Conservation (phyloP, 2,329 filamentous ascomycete species). For the Fusarium setosum region DNA sequence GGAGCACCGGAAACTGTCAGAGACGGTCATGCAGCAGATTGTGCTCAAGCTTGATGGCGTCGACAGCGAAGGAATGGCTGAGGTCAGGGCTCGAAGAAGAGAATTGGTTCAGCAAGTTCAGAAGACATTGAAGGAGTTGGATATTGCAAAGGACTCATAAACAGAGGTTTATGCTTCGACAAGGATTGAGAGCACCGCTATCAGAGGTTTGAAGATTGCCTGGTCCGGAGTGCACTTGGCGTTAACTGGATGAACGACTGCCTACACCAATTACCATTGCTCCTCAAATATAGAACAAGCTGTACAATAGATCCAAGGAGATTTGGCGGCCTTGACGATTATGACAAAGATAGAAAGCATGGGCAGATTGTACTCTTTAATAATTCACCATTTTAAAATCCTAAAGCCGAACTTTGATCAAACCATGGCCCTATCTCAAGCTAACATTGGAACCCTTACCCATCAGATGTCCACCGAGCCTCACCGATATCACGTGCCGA, state of each 20-base stretch:
- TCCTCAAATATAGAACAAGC: conserved; percentile 41
- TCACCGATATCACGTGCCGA: conserved; percentile 25
- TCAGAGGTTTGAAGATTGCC: conserved; percentile 24
- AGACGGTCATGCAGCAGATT: conserved; percentile 81
- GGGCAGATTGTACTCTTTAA: conserved; percentile 26
- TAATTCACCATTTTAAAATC: conserved; percentile 7
- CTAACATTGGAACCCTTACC: conserved; percentile 3
- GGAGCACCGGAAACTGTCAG: conserved; percentile 79
- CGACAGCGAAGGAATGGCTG: conserved; percentile 76
- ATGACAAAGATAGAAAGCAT: conserved; percentile 41
- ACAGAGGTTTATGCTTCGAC: conserved; percentile 6
- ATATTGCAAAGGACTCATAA: conserved; percentile 54
- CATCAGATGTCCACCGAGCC: background rate
- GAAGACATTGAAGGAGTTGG: conserved; percentile 72
- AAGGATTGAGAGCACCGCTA: conserved; percentile 12
- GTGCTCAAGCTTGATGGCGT: conserved; percentile 82
- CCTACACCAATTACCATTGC: conserved; percentile 29
- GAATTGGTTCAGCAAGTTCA: conserved; percentile 80
- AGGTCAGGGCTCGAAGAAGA: conserved; percentile 74
- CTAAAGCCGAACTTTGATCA: too few relatives aligned
- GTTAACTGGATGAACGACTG: conserved; percentile 33
- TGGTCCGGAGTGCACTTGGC: conserved; percentile 35
- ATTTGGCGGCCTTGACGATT: conserved; percentile 33
- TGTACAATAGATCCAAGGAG: conserved; percentile 44
- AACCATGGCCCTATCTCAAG: too few relatives aligned